Conservation (phyloP, 768 basidiomycete species). For the Collybia mongolica region DNA sequence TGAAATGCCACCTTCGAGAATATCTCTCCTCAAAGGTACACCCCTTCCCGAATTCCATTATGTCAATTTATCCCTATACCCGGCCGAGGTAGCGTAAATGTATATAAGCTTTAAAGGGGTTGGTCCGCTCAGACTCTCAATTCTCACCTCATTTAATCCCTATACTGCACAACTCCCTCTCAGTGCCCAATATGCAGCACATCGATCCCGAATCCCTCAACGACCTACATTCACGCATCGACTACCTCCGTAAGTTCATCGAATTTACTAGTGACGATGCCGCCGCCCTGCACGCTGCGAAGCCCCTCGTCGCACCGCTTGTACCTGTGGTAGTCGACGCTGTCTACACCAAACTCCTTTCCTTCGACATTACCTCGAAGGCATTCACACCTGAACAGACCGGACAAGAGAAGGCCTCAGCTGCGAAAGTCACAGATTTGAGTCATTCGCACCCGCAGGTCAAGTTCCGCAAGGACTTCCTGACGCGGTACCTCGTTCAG, state of each 20-base stretch:
- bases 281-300: constrained; percentile 37
- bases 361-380: constrained; percentile 42
- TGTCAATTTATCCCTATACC: neutral
- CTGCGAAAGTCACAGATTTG: constrained; percentile 36
- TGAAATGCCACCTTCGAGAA: no score
- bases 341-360: constrained; percentile 44
- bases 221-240: constrained; percentile 34
- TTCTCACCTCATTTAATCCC: neutral
- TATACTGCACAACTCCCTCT: neutral
- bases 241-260: constrained; percentile 45
- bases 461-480: constrained; percentile 42
- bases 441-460: constrained; percentile 43
- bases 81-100: neutral
- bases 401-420: constrained; percentile 39
- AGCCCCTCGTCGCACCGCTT: constrained; percentile 37
- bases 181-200: constrained; percentile 21
- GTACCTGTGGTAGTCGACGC: constrained; percentile 43
- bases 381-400: constrained; percentile 35
- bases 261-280: constrained; percentile 40
- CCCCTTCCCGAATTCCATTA: no score
- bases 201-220: constrained; percentile 23
- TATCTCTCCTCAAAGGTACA: no score
- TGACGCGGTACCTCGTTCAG: constrained; percentile 30
- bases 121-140: neutral
- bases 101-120: no score